Evolutionary conservation across 352 stramenopile species (phyloP).

Genomic region (Phytophthora cactorum): DNA sequence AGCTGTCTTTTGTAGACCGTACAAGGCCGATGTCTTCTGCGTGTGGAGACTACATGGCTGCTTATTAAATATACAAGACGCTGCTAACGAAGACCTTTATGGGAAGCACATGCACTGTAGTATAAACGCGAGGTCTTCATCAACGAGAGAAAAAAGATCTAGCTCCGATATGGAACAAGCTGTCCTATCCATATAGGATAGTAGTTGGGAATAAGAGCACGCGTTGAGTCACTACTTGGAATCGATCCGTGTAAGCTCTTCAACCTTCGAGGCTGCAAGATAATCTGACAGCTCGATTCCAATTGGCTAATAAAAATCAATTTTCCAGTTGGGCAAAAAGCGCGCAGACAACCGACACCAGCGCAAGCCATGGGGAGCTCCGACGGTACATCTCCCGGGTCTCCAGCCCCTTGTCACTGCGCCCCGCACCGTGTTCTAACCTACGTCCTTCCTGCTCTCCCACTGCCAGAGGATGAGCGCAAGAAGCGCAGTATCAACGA

Average conservation of each 20-base stretch:
- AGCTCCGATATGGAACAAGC: too few species aligned
- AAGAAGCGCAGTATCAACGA: conserved; percentile 90
- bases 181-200: too few species aligned
- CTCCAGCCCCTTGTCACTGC: neutral
- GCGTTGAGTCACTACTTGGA: too few species aligned
- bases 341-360: conserved; percentile 1
- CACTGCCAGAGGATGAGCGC: conserved; percentile 64
- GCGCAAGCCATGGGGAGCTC: conserved; percentile 48
- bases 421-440: neutral
- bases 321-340: neutral
- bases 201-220: too few species aligned
- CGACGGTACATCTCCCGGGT: conserved; percentile 52
- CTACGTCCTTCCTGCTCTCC: neutral
- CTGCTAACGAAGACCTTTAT: neutral
- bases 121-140: too few species aligned
- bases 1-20: conserved; percentile 34
- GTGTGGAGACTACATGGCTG: neutral
- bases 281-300: too few species aligned
- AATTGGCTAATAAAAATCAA: conserved; percentile 4
- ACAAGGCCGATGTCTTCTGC: conserved; percentile 14
- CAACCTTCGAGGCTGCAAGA: neutral
- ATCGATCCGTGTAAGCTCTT: too few species aligned
- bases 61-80: conserved; percentile 11
- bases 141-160: too few species aligned
- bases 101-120: too few species aligned